Percentiles rank a stretch among this genome's conserved stretches.
Conservation (phyloP, 352 stramenopile species). For the Globisporangium irregulare region DNA sequence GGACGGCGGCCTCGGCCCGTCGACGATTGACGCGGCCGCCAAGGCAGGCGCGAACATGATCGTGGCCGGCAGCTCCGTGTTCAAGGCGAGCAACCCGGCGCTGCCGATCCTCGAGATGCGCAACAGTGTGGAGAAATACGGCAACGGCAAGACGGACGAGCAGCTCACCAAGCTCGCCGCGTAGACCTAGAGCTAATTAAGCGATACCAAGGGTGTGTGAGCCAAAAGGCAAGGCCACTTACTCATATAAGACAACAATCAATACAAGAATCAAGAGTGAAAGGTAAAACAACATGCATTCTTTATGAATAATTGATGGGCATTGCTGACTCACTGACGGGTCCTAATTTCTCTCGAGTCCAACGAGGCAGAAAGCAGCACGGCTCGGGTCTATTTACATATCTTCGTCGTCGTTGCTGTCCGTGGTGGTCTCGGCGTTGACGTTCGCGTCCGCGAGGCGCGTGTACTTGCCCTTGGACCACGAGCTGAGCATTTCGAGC, state of each 20-base stretch:
- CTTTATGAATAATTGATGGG: slow-evolving; percentile 21
- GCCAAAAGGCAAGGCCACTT: background rate
- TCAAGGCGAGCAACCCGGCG: slow-evolving; percentile 72
- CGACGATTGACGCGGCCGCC: slow-evolving; percentile 92
- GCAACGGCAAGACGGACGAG: slow-evolving; percentile 71
- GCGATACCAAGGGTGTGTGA: background rate
- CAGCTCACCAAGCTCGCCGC: slow-evolving; percentile 45
- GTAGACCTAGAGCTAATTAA: slow-evolving; percentile 15
- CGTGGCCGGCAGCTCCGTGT: slow-evolving; percentile 94
- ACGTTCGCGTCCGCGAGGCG: slow-evolving; percentile 49
- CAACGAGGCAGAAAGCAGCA: background rate
- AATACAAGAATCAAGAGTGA: background rate
- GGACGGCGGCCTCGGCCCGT: slow-evolving; percentile 92
- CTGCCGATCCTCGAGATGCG: slow-evolving; percentile 78
- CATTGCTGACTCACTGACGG: background rate
- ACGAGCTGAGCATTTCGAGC: slow-evolving; percentile 74
- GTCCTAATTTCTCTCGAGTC: background rate
- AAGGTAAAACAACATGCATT: slow-evolving; percentile 18
- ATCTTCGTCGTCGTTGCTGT: slow-evolving; percentile 34
- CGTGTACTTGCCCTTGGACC: slow-evolving; percentile 76
- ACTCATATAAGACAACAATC: background rate
- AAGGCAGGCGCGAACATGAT: slow-evolving; percentile 97
- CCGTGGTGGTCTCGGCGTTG: slow-evolving; percentile 14
- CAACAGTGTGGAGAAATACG: slow-evolving; percentile 75
- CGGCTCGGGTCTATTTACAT: slow-evolving; percentile 23